Conservation (phyloP, 2,329 filamentous ascomycete genomes). For the Colletotrichum acutatum region DNA sequence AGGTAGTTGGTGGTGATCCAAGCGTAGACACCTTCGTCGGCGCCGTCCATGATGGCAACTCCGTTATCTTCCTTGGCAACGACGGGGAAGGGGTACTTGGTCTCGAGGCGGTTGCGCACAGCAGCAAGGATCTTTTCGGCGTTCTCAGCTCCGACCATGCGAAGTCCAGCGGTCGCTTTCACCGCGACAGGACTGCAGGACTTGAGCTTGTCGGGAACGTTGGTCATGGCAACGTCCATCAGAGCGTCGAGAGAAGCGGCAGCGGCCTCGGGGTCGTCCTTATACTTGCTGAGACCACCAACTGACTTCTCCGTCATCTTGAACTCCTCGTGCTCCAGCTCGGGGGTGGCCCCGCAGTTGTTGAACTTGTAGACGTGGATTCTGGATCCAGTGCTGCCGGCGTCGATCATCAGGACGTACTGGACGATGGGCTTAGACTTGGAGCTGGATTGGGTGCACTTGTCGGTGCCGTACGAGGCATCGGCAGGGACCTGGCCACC, state of each 20-base stretch:
- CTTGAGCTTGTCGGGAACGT: conserved; percentile 89
- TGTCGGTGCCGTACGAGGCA: conserved; percentile 73
- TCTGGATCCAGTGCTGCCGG: conserved; percentile 95
- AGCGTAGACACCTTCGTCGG: conserved; percentile 96
- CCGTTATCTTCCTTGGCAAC: conserved; percentile 86
- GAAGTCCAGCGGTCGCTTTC: conserved; percentile 94
- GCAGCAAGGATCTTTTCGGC: conserved; percentile 87
- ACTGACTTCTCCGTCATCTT: conserved; percentile 90
- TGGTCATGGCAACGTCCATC: conserved; percentile 85
- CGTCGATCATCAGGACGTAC: conserved; percentile 99
- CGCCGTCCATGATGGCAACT: conserved; percentile 97
- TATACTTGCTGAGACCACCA: conserved; percentile 88
- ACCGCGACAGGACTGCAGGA: conserved; percentile 95
- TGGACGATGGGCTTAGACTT: conserved; percentile 94
- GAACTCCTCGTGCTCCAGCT: conserved; percentile 92
- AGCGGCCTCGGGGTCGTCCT: conserved; percentile 85
- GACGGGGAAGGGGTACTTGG: conserved; percentile 92
- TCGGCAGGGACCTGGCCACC: conserved; percentile 67
- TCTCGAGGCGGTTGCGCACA: conserved; percentile 86
- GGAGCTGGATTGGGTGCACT: conserved; percentile 85
- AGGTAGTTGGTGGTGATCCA: conserved; percentile 99
- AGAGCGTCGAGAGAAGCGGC: conserved; percentile 90
- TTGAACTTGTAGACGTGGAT: conserved; percentile 99
- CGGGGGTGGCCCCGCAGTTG: conserved; percentile 95
- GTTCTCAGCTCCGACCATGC: conserved; percentile 84